These are phyloP conservation scores for Thermoascus crustaceus DNA, from an alignment of 2,329 filamentous ascomycete species.

Conservation along the genomic window DNA sequence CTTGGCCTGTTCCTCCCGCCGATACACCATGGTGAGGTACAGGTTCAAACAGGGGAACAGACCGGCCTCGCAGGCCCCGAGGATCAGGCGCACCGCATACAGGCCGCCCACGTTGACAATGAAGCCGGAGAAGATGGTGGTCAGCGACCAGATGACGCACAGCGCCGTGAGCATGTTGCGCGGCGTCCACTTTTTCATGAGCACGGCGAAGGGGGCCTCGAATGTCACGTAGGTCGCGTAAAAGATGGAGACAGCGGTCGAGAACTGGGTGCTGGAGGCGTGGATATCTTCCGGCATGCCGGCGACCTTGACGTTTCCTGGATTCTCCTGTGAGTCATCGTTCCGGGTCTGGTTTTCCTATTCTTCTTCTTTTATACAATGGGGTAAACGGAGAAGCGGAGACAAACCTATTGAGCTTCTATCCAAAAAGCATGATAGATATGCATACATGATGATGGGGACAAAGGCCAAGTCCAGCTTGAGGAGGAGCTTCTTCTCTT, in stretches of 20 bases:
- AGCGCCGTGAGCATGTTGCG: slow-evolving; percentile 33
- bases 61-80: slow-evolving; percentile 31
- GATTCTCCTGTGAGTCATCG: slow-evolving; percentile 1
- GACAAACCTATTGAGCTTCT: slow-evolving; percentile 44
- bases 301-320: slow-evolving; percentile 42
- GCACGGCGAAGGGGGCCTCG: slow-evolving; percentile 40
- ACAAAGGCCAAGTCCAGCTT: slow-evolving; percentile 44
- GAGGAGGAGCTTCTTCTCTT: slow-evolving; percentile 39
- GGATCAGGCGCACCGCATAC: slow-evolving; percentile 33
- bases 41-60: slow-evolving; percentile 35
- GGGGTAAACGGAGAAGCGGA: not conserved
- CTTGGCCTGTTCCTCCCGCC: slow-evolving; percentile 34
- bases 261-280: slow-evolving; percentile 35
- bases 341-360: not conserved
- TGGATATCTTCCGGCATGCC: slow-evolving; percentile 41
- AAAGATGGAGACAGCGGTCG: slow-evolving; percentile 44
- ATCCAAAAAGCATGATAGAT: slow-evolving; percentile 49
- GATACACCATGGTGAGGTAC: slow-evolving; percentile 35
- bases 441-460: slow-evolving; percentile 49
- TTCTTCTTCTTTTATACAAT: no score
- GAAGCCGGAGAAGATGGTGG: slow-evolving; percentile 43
- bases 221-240: slow-evolving; percentile 46
- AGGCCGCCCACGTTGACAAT: slow-evolving; percentile 34
- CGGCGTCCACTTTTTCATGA: slow-evolving; percentile 42
- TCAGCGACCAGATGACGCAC: slow-evolving; percentile 42